Evolutionary conservation across 371 early-diverging fungal genomes (phyloP), one percentile per base, ranked within the genome.

Genomic region (Parasitella parasitica): DNA sequence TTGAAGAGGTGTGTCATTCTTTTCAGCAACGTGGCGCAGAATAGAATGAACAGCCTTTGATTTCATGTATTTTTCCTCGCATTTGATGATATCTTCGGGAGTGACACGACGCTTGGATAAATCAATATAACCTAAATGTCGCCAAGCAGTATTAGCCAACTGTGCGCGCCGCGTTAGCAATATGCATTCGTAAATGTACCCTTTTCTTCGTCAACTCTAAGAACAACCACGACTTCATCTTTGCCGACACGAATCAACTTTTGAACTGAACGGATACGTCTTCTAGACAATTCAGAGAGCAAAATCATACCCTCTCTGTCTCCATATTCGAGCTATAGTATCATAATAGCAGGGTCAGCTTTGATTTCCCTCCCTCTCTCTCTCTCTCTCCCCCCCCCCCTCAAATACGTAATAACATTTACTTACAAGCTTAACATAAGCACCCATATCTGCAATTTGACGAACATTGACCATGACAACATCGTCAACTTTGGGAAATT

Each of bases 141-240:
- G 26, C 18, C n/a, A n/a, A 8, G n/a, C 2, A 11, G 8, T 46
- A 20, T 46, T 13, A 24, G 46, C 13, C 20, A 11, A 46, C 22
- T n/a, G n/a, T n/a, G n/a, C n/a, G n/a, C n/a, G n/a, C n/a, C 54
- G 35, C 35, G 35, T 35, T 1, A 20, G 26, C 13, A 36, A 49
- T 32, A 9, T 43, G 28, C 0, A n/a, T n/a, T n/a, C n/a, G n/a
- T 6, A 57, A 22, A 30, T 39, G 60, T 73, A 91, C 94, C 99
- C 83, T 99, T 99, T 73, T 97, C 98, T 82, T 94, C 91, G 80
- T 99, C 99, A 13, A 99, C 99, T 72, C 98, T 87, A 72, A 97
- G 84, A 46, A 99, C 99, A 55, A 95, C 94, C 52, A 95, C 98
- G 41, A 98, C 96, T 78, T 99, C 99, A 69, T 94, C 93, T 70